Evolutionary conservation across 2,329 filamentous ascomycete genomes (phyloP).

Genomic region (Aspergillus persii): DNA sequence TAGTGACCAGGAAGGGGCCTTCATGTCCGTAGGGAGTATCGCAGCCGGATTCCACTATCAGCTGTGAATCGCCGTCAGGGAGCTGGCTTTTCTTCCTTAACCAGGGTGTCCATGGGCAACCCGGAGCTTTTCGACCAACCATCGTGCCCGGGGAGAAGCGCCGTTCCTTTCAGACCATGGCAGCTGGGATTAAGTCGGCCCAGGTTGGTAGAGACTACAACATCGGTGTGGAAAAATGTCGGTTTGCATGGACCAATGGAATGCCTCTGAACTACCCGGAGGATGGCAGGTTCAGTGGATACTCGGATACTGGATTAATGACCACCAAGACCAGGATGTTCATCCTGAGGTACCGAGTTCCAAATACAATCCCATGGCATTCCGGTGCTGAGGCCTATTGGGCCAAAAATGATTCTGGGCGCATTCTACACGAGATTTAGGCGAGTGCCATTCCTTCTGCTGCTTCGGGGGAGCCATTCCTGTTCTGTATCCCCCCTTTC

Average conservation of each 20-base stretch:
- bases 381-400: background rate
- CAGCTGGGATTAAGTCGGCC: background rate
- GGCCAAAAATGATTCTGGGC: background rate
- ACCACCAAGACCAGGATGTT: background rate
- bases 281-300: background rate
- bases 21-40: background rate
- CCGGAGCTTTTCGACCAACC: background rate
- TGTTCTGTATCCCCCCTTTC: background rate
- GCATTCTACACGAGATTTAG: background rate
- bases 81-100: background rate
- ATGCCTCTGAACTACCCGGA: background rate
- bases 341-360: background rate
- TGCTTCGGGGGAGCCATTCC: background rate
- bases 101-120: background rate
- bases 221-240: background rate
- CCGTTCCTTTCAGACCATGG: background rate
- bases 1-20: background rate
- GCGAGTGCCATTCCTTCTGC: background rate
- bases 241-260: background rate
- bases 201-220: background rate
- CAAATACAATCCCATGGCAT: background rate
- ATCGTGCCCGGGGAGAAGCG: background rate
- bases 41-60: background rate
- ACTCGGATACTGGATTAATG: background rate
- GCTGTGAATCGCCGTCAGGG: background rate